Percentiles rank a stretch among this genome's conserved stretches.
phyloP scores from a whole-genome alignment of 177 flowering plant genomes.

The Vitis hybrid region DNA sequence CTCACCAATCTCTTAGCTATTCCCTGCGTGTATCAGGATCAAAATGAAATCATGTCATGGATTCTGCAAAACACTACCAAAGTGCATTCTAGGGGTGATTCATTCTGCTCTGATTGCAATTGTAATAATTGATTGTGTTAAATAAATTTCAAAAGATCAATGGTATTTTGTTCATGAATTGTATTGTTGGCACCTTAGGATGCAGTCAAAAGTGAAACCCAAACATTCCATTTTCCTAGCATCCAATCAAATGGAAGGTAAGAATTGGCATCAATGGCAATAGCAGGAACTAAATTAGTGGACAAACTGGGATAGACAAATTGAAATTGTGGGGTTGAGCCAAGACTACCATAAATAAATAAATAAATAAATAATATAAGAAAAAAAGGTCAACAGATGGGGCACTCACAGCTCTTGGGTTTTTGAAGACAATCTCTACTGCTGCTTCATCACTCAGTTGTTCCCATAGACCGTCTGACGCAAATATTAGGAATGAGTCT shows the following conservation, averaged over 20 bases:
- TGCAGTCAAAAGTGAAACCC: background rate
- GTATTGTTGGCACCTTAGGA: background rate
- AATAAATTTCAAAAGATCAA: background rate
- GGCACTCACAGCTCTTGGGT: slow-evolving; percentile 52
- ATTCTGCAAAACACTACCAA: background rate
- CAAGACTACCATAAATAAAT: background rate
- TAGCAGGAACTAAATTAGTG: background rate
- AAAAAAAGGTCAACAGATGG: background rate
- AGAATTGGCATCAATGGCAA: background rate
- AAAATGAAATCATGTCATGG: background rate
- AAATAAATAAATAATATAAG: background rate
- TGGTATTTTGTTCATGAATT: background rate
- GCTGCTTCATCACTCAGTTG: slow-evolving; percentile 51
- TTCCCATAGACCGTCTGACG: slow-evolving; percentile 63
- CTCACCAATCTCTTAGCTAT: slow-evolving; percentile 74
- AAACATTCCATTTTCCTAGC: background rate
- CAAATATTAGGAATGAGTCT: slow-evolving; percentile 53
- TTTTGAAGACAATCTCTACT: slow-evolving; percentile 46
- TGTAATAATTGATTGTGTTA: background rate
- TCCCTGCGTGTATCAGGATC: slow-evolving; percentile 42
- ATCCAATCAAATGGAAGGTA: background rate
- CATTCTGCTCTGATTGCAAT: background rate
- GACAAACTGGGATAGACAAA: background rate
- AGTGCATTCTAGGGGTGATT: background rate
- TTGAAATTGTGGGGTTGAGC: background rate